Evolutionary conservation across 1,284 basidiomycete species (phyloP), one percentile per base, ranked within the genome.

Genomic region (Pholiota adiposa): DNA sequence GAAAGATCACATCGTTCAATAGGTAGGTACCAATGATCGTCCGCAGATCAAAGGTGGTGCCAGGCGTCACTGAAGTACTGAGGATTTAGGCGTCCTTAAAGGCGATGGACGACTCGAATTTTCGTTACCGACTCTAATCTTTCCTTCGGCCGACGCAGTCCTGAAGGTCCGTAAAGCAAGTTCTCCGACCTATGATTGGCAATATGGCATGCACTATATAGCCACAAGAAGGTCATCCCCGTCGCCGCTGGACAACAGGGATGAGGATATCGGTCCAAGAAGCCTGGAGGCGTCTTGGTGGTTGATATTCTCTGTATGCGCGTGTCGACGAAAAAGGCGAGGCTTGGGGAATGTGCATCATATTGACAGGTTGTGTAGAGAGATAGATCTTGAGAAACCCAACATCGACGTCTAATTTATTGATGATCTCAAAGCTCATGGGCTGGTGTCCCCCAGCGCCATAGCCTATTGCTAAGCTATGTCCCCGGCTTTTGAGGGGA

Each of bases 261-360:
- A 54, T 33, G 16, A 54, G 18, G 14, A 54, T 54, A 14, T 41
- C 38, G 7, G 52, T 54, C 52, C 52, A 54, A 33, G 41, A 14
- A 27, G 27, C 8, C 6, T 11, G 3, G 3, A 18, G 52, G 23
- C 44, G 44, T 21, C 6, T 38, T 9, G 36, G 3, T 18, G 40
- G 40, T 7, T 8, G n/a, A 41, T 41, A 19, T 4, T 7, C 6
- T 21, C 5, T 38, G 12, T 41, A 25, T 25, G 18, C 34, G 1
- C 51, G 51, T 19, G 40, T 21, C 14, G 21, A 29, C 16, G 18
- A 3, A 11, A 41, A 41, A 3, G 40, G 40, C 4, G 40, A 41
- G 2, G 4, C 6, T 14, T 41, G 40, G 3, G 40, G 19, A 21
- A 41, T 3, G 18, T 41, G 11, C n/a, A 11, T 2, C 40, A 41